Base-by-base conservation (phyloP, 176 grass and related monocot genomes). In the Aechmea fasciata region DNA sequence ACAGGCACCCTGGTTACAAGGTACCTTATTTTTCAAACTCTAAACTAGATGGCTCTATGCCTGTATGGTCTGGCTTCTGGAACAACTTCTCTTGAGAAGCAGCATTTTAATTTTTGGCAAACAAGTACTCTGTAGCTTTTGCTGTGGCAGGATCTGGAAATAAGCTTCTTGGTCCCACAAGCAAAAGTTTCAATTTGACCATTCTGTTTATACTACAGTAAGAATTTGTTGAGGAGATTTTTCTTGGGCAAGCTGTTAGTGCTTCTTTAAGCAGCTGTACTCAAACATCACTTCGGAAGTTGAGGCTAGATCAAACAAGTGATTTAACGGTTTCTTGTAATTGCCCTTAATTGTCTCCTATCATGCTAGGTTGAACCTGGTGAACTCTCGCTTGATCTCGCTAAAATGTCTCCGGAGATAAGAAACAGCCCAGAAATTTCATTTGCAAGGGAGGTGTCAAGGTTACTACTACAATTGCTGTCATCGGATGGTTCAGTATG, bases 1-100 rank as follows among this genome's bases (percentile, higher is more conserved):
- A 97, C 74, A 97, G 90, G 63, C 93, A 97, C 81, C 89, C 89
- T 85, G 93, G 93, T 83, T 97, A 90, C 71, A 97, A 92, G 87
- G 93, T 88, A 73, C 82, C 48, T 28, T 48, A 70, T 65, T 13
- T 63, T 77, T 67, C 12, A 18, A 41, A 33, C 70, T 28, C 33
- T 41, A 48, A 63, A 50, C 51, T 74, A 66, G 17, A 50, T 11
- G 13, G 19, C 83, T 76, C 69, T 50, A 13, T 76, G 33, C 33
- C 33, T 41, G 33, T 41, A 41, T 41, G 33, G 33, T 41, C 33
- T 1, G 33, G 33, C 33, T 41, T 41, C 0, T 41, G 33, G 33
- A 41, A 41, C 33, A 41, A 41, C 6, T 41, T 41, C 33, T 41
- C 33, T 41, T 4, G 33, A 41, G 33, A 41, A 41, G 33, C 33